Percentiles rank a stretch among this genome's conserved stretches.
phyloP scores from a whole-genome alignment of 2,329 filamentous ascomycete genomes.

The Cladosporium sp. region DNA sequence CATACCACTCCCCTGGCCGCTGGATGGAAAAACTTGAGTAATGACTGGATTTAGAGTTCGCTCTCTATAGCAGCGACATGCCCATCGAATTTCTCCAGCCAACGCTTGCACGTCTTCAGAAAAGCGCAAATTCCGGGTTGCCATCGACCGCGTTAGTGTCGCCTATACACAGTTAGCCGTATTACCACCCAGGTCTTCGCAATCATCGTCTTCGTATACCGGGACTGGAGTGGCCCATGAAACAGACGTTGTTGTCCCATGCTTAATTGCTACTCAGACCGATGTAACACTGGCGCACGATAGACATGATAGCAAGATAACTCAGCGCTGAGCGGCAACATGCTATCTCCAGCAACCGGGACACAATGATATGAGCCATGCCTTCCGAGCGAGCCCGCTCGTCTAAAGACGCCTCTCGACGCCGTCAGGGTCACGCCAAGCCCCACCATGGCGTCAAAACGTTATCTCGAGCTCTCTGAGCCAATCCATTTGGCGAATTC shows the following conservation, averaged over 20 bases:
- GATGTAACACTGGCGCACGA: neutral
- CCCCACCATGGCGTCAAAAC: neutral
- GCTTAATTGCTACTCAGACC: too few species aligned
- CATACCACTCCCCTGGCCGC: too few species aligned
- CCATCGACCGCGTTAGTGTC: too few species aligned
- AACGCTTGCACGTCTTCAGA: too few species aligned
- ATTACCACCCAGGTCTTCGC: neutral
- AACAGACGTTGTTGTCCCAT: neutral
- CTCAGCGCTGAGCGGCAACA: neutral
- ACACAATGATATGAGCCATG: neutral
- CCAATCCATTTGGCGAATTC: constrained; percentile 6
- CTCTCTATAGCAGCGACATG: too few species aligned
- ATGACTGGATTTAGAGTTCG: neutral
- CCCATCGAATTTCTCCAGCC: too few species aligned
- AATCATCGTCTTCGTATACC: too few species aligned
- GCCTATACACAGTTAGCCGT: too few species aligned
- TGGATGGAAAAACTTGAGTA: neutral
- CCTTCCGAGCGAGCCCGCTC: too few species aligned
- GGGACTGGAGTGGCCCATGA: neutral
- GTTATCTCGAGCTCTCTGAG: neutral
- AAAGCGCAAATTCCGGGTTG: too few species aligned
- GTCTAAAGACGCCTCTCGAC: neutral
- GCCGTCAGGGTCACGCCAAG: neutral
- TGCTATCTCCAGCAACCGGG: constrained; percentile 11
- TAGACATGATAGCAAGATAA: constrained; percentile 5